Evolutionary conservation across 331 rosid genomes (phyloP).

Genomic region (Stylosanthes scabra): DNA sequence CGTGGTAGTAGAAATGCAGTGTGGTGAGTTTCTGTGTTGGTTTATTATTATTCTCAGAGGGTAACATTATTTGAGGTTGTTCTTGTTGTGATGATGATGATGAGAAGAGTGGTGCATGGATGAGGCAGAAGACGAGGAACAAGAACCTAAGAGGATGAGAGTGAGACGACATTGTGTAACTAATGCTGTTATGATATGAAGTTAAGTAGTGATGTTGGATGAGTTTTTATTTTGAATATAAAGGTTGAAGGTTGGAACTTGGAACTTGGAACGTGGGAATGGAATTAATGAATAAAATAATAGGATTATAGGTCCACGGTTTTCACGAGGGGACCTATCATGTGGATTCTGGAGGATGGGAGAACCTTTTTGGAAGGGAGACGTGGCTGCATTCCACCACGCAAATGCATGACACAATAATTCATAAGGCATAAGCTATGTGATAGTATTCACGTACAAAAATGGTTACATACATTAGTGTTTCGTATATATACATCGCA

Average conservation of each 20-base stretch:
- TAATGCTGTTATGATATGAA: no score
- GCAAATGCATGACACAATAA: no score
- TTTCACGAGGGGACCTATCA: not conserved
- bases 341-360: no score
- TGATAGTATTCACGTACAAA: no score
- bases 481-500: no score
- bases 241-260: no score
- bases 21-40: constrained; percentile 40
- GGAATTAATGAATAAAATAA: not conserved
- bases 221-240: no score
- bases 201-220: not conserved
- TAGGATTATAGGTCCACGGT: not conserved
- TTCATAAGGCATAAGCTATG: no score
- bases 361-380: no score
- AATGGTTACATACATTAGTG: no score
- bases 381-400: no score
- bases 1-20: constrained; percentile 69
- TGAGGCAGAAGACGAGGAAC: constrained; percentile 18
- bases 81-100: constrained; percentile 23
- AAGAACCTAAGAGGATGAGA: constrained; percentile 28
- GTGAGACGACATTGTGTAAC: no score
- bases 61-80: constrained; percentile 32
- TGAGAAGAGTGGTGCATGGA: constrained; percentile 17
- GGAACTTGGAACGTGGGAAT: not conserved
- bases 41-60: not conserved